Conservation (phyloP, 1,284 basidiomycete genomes). For the Apiotrichum laibachii region DNA sequence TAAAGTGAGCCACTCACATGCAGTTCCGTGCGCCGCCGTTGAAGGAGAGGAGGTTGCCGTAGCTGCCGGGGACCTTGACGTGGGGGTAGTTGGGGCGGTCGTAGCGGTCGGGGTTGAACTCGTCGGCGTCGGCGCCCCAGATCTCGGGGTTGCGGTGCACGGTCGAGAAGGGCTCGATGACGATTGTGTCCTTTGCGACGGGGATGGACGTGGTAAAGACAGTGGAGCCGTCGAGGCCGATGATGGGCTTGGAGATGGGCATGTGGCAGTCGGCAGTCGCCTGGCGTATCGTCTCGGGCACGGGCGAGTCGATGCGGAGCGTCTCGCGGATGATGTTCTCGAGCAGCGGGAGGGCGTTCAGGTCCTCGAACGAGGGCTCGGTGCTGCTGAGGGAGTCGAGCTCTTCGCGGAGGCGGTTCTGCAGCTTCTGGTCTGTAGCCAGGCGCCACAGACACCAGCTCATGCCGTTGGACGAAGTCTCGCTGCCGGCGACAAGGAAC, state of each 20-base stretch:
- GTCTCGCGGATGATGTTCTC: slow-evolving; percentile 67
- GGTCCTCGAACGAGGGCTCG: slow-evolving; percentile 34
- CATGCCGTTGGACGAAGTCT: slow-evolving; percentile 69
- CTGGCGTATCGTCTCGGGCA: slow-evolving; percentile 64
- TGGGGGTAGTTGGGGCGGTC: background rate
- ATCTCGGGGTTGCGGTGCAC: slow-evolving; percentile 42
- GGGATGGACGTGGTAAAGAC: slow-evolving; percentile 38
- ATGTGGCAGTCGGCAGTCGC: slow-evolving; percentile 60
- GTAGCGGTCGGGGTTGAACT: slow-evolving; percentile 64
- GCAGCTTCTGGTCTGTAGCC: slow-evolving; percentile 58
- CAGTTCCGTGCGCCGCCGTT: slow-evolving; percentile 61
- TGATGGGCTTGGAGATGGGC: slow-evolving; percentile 56
- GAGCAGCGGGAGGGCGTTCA: slow-evolving; percentile 57
- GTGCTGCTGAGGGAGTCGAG: slow-evolving; percentile 51
- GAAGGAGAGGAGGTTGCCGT: slow-evolving; percentile 60
- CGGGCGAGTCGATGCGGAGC: slow-evolving; percentile 64
- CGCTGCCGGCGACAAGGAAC: slow-evolving; percentile 64
- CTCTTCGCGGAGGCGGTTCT: slow-evolving; percentile 60
- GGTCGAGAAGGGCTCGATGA: slow-evolving; percentile 18
- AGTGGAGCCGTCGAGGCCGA: slow-evolving; percentile 43
- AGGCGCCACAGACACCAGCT: slow-evolving; percentile 72
- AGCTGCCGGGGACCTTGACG: slow-evolving; percentile 57
- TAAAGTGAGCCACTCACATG: slow-evolving; percentile 44
- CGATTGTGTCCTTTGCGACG: slow-evolving; percentile 1
- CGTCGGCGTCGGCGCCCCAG: slow-evolving; percentile 64